Conservation (phyloP, 2,329 filamentous ascomycete species). For the Colletotrichum cereale region DNA sequence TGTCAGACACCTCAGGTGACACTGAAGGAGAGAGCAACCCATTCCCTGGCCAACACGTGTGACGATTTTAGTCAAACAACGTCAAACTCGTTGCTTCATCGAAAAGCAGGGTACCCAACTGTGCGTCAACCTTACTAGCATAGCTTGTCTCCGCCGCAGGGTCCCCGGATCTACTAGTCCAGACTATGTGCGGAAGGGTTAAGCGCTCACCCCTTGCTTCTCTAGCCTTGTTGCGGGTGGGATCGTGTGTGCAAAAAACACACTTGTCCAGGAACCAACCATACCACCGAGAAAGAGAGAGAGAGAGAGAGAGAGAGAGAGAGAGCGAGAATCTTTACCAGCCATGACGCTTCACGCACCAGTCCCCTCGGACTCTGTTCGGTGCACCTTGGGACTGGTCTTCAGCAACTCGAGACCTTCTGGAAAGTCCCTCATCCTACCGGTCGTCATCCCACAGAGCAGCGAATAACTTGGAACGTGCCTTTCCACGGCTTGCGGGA, state of each 20-base stretch:
- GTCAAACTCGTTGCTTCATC: background rate
- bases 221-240: background rate
- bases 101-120: background rate
- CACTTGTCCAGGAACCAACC: too few relatives aligned
- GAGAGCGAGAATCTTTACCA: background rate
- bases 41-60: background rate
- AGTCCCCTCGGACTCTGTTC: constrained; percentile 1
- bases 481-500: constrained; percentile 49
- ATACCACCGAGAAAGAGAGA: too few relatives aligned
- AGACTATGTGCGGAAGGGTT: background rate
- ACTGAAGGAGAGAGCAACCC: background rate
- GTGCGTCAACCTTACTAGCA: background rate
- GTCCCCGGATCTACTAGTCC: background rate
- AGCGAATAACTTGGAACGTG: constrained; percentile 47
- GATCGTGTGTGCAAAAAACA: background rate
- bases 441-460: constrained; percentile 48
- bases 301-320: too few relatives aligned
- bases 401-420: constrained; percentile 42
- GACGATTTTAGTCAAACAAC: background rate
- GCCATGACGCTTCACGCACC: background rate
- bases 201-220: too few relatives aligned
- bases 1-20: background rate
- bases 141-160: background rate
- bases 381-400: constrained; percentile 36
- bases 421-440: constrained; percentile 45